phyloP scores from a whole-genome alignment of 1,139 yeast species.

The Kurtzmaniella natalensis region DNA sequence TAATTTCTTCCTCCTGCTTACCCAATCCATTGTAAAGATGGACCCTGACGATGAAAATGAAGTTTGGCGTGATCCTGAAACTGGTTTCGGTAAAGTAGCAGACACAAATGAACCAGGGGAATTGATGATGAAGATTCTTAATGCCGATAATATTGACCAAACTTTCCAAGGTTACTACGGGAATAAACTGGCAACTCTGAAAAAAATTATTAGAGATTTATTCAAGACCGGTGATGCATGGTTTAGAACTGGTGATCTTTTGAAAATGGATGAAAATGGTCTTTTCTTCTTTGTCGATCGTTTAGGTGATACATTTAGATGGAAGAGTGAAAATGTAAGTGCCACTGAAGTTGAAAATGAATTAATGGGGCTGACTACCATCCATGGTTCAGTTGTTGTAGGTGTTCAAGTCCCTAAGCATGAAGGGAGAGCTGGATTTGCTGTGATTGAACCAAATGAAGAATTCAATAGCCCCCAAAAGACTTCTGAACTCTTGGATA shows the following conservation, averaged over 20 bases:
- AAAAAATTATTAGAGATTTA: slow-evolving; percentile 70
- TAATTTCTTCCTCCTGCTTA: slow-evolving; percentile 48
- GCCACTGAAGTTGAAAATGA: slow-evolving; percentile 90
- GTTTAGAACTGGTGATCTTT: slow-evolving; percentile 84
- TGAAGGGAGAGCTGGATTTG: slow-evolving; percentile 94
- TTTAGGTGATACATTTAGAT: slow-evolving; percentile 92
- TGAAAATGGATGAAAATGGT: slow-evolving; percentile 65
- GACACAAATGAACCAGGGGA: slow-evolving; percentile 74
- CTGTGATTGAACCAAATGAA: slow-evolving; percentile 59
- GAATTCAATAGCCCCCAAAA: slow-evolving; percentile 20
- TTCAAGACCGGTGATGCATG: slow-evolving; percentile 87
- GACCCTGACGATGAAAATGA: slow-evolving; percentile 78
- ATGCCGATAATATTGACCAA: slow-evolving; percentile 58
- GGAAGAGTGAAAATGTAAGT: slow-evolving; percentile 96
- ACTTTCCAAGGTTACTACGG: slow-evolving; percentile 90
- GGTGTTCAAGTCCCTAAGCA: slow-evolving; percentile 85
- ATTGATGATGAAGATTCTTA: slow-evolving; percentile 67
- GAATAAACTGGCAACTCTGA: slow-evolving; percentile 71
- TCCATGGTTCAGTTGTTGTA: slow-evolving; percentile 77
- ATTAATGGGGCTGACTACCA: slow-evolving; percentile 47
- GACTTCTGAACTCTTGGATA: slow-evolving; percentile 27
- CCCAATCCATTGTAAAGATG: slow-evolving; percentile 65
- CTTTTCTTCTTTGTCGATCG: slow-evolving; percentile 84
- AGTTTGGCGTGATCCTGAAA: slow-evolving; percentile 63
- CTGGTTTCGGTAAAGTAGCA: slow-evolving; percentile 52